A percentile compares a stretch with the other conserved stretches of the same genome.
phyloP scores from a whole-genome alignment of 225 moss, liverwort and hornwort genomes.

The Polytrichum formosum region DNA sequence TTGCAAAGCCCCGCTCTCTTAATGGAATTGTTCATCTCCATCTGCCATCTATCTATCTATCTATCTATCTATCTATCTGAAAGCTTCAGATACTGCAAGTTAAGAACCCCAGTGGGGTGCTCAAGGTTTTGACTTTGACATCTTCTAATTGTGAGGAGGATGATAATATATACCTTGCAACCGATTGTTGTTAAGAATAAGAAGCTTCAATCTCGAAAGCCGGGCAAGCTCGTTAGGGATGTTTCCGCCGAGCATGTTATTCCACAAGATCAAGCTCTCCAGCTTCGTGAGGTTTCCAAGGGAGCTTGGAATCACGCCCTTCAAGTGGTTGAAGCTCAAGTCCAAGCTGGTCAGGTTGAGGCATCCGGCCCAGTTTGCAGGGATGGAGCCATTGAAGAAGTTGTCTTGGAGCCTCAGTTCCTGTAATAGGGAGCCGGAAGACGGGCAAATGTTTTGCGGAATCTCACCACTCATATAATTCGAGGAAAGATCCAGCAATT shows the following conservation, averaged over 20 bases:
- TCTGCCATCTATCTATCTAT: too few species aligned
- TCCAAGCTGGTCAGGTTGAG: conserved; percentile 1
- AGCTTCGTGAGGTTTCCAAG: conserved; percentile 7
- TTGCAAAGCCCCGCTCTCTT: too few species aligned
- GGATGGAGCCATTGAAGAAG: not conserved
- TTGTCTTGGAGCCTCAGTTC: conserved; percentile 9
- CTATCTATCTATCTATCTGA: too few species aligned
- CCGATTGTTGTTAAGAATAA: conserved; percentile 20
- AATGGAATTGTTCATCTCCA: too few species aligned
- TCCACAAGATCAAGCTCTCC: conserved; percentile 17
- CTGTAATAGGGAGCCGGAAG: not conserved
- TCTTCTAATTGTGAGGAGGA: not conserved
- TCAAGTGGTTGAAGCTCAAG: conserved; percentile 10
- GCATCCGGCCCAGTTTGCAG: conserved; percentile 2
- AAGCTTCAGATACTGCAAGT: too few species aligned
- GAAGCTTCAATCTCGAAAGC: conserved; percentile 4
- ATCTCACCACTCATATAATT: conserved; percentile 7
- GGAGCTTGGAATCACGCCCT: conserved; percentile 1
- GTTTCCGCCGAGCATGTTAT: conserved; percentile 6
- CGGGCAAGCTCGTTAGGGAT: conserved; percentile 8
- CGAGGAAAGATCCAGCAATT: conserved; percentile 11
- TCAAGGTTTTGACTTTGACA: too few species aligned
- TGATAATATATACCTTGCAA: conserved; percentile 5
- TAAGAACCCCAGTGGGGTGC: too few species aligned
- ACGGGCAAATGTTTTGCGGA: not conserved